These are phyloP conservation scores for Perilla frutescens DNA, from an alignment of 257 asterid species.

Conservation along the genomic window DNA sequence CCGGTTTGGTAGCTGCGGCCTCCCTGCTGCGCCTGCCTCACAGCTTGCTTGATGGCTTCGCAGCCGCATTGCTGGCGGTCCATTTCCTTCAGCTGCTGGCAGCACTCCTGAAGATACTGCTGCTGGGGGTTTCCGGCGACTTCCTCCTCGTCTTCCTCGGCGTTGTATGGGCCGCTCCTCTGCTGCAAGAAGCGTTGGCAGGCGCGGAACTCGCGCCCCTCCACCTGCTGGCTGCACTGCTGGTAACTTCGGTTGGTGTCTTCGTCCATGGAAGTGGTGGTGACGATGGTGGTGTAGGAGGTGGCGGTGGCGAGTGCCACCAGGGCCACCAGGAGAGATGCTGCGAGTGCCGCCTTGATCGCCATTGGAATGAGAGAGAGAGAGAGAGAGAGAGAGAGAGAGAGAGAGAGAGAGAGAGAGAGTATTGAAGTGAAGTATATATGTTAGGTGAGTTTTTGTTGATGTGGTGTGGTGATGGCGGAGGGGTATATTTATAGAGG, in stretches of 20 bases:
- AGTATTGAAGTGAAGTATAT: not conserved
- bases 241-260: slow-evolving; percentile 25
- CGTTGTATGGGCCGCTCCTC: slow-evolving; percentile 29
- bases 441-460: not conserved
- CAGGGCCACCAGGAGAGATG: slow-evolving; percentile 49
- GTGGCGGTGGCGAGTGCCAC: slow-evolving; percentile 47
- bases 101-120: slow-evolving; percentile 34
- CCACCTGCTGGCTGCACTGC: slow-evolving; percentile 43
- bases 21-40: slow-evolving; percentile 31
- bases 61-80: slow-evolving; percentile 44
- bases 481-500: slow-evolving; percentile 38
- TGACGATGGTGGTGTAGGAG: slow-evolving; percentile 47
- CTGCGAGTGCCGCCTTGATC: slow-evolving; percentile 38
- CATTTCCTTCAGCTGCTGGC: slow-evolving; percentile 41
- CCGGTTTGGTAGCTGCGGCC: not conserved
- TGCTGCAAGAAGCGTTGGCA: slow-evolving; percentile 41
- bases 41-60: slow-evolving; percentile 44
- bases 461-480: not conserved
- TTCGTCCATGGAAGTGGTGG: slow-evolving; percentile 44
- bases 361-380: slow-evolving; percentile 38
- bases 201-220: slow-evolving; percentile 37
- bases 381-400: not conserved
- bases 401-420: not conserved
- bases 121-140: slow-evolving; percentile 4
- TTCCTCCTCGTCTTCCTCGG: slow-evolving; percentile 22